phyloP scores from a whole-genome alignment of 2,329 filamentous ascomycete species.

The Pseudogymnoascus pannorum region DNA sequence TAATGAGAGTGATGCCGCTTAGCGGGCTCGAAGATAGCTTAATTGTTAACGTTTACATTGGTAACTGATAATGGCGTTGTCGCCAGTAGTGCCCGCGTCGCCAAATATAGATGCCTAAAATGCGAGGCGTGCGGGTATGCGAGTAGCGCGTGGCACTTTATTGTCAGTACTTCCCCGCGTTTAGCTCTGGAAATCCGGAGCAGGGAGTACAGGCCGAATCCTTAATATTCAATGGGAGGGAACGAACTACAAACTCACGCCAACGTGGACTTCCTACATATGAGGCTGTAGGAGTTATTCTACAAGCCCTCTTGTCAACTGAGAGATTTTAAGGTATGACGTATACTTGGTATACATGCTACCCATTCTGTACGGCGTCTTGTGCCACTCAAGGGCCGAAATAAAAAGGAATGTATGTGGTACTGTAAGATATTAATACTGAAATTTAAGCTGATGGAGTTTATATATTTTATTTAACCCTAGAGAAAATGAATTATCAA shows the following conservation, averaged over 20 bases:
- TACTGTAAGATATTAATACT: background rate
- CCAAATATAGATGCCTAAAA: background rate
- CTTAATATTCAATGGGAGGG: background rate
- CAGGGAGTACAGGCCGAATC: background rate
- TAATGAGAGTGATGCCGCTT: conserved; percentile 2
- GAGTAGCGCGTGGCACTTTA: background rate
- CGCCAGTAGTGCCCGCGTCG: conserved; percentile 5
- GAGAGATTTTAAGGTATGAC: background rate
- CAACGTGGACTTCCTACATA: background rate
- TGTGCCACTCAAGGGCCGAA: background rate
- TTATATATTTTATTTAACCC: background rate
- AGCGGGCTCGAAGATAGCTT: background rate
- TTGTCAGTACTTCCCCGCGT: background rate
- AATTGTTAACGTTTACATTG: conserved; percentile 7
- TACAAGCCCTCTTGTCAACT: background rate
- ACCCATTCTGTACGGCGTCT: background rate
- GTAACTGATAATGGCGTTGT: conserved; percentile 8
- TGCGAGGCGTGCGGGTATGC: background rate
- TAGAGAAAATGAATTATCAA: background rate
- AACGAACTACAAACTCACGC: background rate
- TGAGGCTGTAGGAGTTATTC: background rate
- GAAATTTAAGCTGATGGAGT: background rate
- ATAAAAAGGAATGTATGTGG: background rate
- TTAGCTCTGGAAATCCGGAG: background rate
- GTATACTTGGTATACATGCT: background rate